Evolutionary conservation across 805 yeast genomes (phyloP), one percentile per base, ranked within the genome.

Genomic region (Candida golubevii): DNA sequence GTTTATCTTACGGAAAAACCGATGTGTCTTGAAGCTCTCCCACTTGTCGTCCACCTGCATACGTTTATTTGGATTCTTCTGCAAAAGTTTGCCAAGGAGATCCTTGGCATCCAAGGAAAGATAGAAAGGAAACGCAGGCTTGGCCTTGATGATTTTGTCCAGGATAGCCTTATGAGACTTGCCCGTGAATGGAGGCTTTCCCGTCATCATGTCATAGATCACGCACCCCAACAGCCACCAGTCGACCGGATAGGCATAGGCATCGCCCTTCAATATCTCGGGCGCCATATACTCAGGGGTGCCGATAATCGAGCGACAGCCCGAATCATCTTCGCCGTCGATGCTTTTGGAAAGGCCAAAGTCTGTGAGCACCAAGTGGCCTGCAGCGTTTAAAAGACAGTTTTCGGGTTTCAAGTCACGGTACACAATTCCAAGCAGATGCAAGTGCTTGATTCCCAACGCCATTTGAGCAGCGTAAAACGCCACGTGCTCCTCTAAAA

Each of bases 381-480:
- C 97, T n/a, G 71, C 62, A 2, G 79, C 69, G 56, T 88, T 87
- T 33, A 88, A 69, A 55, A 89, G 68, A 57, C 95, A 89, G 57
- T 88, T 88, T 62, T 88, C 97, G 6, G 97, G 96, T 62, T 88
- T 88, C 51, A 88, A 69, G 60, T 88, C 97, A 35, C 96, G 76
- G 56, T 88, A 89, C 5, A 88, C 90, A 15, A 88, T 83, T 11
- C 96, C 96, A 14, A 83, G 74, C 36, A 72, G 72, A 59, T 88
- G 96, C 26, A 88, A 68, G 62, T 89, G 95, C 39, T 74, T 67
- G 34, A 88, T 63, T 0, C 95, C 96, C 38, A 85, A 72, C 6
- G 87, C 80, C 67, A 88, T 82, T 56, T 88, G 93, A 0, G 93
- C 95, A 4, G 82, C 74, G 53, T 88, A 88, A 56, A 81, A 87